Percentiles rank a stretch among this genome's conserved stretches.
These are phyloP conservation scores for Fragaria nilgerrensis DNA, from an alignment of 306 rosid genomes.

Conservation along the genomic window DNA sequence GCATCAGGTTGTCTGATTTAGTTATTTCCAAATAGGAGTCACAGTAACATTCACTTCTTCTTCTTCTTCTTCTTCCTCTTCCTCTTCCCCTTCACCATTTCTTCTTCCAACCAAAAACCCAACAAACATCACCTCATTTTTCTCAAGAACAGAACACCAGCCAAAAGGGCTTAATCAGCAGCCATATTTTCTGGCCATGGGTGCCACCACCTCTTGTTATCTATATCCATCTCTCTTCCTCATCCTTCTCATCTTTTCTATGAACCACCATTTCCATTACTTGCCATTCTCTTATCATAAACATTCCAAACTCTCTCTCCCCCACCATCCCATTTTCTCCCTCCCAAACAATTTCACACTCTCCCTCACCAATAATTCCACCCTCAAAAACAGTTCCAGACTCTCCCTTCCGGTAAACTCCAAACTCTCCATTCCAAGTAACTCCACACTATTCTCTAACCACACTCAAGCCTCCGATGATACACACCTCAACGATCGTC, in stretches of 20 bases:
- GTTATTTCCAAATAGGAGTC: not conserved
- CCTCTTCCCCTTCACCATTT: not conserved
- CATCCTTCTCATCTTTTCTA: slow-evolving; percentile 32
- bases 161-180: not conserved
- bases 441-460: slow-evolving; percentile 5
- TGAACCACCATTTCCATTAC: slow-evolving; percentile 18
- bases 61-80: not conserved
- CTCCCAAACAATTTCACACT: not conserved
- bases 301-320: not conserved
- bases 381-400: not conserved
- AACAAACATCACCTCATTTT: not conserved
- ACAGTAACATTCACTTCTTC: not conserved
- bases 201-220: slow-evolving; percentile 6
- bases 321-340: not conserved
- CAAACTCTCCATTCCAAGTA: not conserved
- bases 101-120: not conserved
- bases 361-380: not conserved
- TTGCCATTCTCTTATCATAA: not conserved
- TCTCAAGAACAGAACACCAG: not conserved
- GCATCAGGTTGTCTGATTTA: not conserved
- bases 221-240: slow-evolving; percentile 30
- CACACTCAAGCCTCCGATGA: slow-evolving; percentile 2
- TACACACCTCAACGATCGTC: not conserved
- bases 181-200: slow-evolving; percentile 28
- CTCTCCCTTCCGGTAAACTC: not conserved